A percentile compares a stretch with the other conserved stretches of the same genome.
Evolutionary conservation across 2,329 filamentous ascomycete species (phyloP).

Genomic region (Ploettnerulaceae sp.): DNA sequence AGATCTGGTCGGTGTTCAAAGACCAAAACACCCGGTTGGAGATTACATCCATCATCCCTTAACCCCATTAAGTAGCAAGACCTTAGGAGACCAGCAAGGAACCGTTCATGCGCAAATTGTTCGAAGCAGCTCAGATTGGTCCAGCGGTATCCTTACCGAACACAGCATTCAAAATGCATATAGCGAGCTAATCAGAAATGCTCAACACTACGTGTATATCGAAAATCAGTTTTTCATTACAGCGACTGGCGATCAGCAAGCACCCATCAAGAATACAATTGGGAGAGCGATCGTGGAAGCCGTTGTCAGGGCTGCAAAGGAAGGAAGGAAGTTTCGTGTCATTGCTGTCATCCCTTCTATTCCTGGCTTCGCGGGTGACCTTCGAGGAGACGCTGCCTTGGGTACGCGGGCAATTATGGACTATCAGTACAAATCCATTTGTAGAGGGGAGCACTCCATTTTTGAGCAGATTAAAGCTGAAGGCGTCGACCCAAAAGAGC

Average conservation of each 20-base stretch:
- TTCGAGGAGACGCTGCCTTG: slow-evolving; percentile 74
- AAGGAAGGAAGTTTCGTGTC: slow-evolving; percentile 81
- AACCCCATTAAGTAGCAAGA: slow-evolving; percentile 62
- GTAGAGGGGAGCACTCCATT: slow-evolving; percentile 86
- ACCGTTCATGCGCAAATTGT: slow-evolving; percentile 79
- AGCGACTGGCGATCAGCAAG: slow-evolving; percentile 82
- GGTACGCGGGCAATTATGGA: slow-evolving; percentile 94
- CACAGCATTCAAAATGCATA: slow-evolving; percentile 88
- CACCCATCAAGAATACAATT: slow-evolving; percentile 81
- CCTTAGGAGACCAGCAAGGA: slow-evolving; percentile 56
- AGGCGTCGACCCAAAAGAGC: slow-evolving; percentile 70
- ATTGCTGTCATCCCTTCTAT: slow-evolving; percentile 89
- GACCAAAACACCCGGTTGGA: slow-evolving; percentile 83
- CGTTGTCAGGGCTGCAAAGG: slow-evolving; percentile 72
- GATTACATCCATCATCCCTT: slow-evolving; percentile 80
- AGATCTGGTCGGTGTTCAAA: slow-evolving; percentile 80
- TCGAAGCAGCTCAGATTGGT: slow-evolving; percentile 91
- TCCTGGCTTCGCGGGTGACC: slow-evolving; percentile 88
- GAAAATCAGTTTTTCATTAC: slow-evolving; percentile 99
- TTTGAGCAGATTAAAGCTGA: slow-evolving; percentile 69
- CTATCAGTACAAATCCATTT: slow-evolving; percentile 96
- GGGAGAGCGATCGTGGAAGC: slow-evolving; percentile 89
- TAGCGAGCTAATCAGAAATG: slow-evolving; percentile 75
- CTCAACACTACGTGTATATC: slow-evolving; percentile 92
- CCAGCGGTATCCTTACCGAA: slow-evolving; percentile 79